A percentile compares a stretch with the other conserved stretches of the same genome.
These are phyloP conservation scores for Lolium perenne DNA, from an alignment of 176 grass and related monocot species.

Conservation along the genomic window DNA sequence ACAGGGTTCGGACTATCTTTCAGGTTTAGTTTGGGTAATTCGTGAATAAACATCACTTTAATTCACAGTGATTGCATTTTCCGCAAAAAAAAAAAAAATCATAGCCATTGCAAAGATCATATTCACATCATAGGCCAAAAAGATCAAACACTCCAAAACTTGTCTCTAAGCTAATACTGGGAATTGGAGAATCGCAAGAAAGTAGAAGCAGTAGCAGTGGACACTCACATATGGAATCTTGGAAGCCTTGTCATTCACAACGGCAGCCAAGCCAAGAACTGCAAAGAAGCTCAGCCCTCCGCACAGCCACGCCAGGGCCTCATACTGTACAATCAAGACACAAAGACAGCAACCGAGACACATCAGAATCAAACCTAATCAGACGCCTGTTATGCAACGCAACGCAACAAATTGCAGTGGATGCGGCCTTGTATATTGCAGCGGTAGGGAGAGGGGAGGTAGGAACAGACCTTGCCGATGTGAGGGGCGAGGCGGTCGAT, in stretches of 20 bases:
- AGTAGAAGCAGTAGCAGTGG: not conserved
- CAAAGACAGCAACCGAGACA: slow-evolving; percentile 18
- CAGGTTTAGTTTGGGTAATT: slow-evolving; percentile 1
- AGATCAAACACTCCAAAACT: not conserved
- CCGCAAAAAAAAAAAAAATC: too few species aligned
- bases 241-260: slow-evolving; percentile 91
- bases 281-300: slow-evolving; percentile 90
- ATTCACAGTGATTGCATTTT: not conserved
- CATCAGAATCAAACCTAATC: slow-evolving; percentile 41
- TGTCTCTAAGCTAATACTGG: not conserved
- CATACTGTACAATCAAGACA: slow-evolving; percentile 54
- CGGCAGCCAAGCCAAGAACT: slow-evolving; percentile 55
- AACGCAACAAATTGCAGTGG: not conserved
- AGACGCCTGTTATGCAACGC: not conserved
- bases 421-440: not conserved
- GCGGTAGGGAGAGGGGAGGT: not conserved
- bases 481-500: slow-evolving; percentile 87
- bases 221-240: slow-evolving; percentile 88
- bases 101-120: not conserved
- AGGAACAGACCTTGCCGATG: slow-evolving; percentile 76
- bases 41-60: not conserved
- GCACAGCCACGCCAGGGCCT: slow-evolving; percentile 92
- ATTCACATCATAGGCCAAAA: slow-evolving; percentile 17
- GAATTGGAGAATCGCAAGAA: not conserved
- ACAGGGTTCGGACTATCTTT: not conserved